Percentiles rank a stretch among this genome's conserved stretches.
phyloP scores from a whole-genome alignment of 225 moss, liverwort and hornwort species.

The Polytrichum formosum region DNA sequence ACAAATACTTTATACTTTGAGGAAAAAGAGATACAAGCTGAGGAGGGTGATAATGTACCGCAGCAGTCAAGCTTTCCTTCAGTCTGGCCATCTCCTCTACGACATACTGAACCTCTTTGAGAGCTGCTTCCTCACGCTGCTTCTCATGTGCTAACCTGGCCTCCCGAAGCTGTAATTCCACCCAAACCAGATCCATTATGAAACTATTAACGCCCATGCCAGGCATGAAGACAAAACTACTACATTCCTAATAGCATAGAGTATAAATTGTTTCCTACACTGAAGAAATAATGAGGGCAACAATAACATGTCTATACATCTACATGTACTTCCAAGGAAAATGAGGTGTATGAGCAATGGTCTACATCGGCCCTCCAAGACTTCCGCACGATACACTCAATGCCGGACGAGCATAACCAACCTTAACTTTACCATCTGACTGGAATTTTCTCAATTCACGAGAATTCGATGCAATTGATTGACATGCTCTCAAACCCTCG shows the following conservation, averaged over 20 bases:
- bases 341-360: not conserved
- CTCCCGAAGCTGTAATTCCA: slow-evolving; percentile 45
- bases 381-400: too few relatives aligned
- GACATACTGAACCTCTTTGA: slow-evolving; percentile 43
- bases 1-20: too few relatives aligned
- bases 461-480: too few relatives aligned
- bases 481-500: too few relatives aligned
- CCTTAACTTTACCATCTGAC: not conserved
- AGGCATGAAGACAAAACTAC: too few relatives aligned
- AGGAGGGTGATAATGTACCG: slow-evolving; percentile 23
- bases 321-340: not conserved
- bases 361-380: too few relatives aligned
- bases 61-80: slow-evolving; percentile 50
- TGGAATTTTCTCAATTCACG: not conserved
- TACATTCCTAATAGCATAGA: too few relatives aligned
- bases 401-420: not conserved
- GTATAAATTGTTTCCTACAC: too few relatives aligned
- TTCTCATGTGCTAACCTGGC: slow-evolving; percentile 44
- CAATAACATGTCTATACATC: not conserved
- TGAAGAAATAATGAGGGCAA: too few relatives aligned
- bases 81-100: slow-evolving; percentile 47
- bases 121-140: slow-evolving; percentile 37
- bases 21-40: not conserved
- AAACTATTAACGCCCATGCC: too few relatives aligned
- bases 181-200: slow-evolving; percentile 5